These are phyloP conservation scores for Pseudocercospora crystallina DNA, from an alignment of 2,329 filamentous ascomycete genomes.

Conservation along the genomic window DNA sequence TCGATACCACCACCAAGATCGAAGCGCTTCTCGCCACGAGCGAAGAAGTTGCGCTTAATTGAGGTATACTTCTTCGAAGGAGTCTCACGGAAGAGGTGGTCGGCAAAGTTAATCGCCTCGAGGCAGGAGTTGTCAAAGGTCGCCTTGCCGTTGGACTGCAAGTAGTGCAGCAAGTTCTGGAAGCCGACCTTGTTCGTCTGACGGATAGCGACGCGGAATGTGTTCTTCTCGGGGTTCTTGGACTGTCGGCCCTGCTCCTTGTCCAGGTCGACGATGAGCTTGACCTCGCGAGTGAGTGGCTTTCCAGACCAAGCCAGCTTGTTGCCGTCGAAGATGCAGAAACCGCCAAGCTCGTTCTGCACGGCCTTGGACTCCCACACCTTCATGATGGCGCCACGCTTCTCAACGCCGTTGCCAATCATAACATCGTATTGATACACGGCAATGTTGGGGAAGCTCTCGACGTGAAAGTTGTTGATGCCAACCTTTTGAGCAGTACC, in stretches of 20 bases:
- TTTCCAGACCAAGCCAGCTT: slow-evolving; percentile 76
- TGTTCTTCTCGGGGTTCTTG: slow-evolving; percentile 41
- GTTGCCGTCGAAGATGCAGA: slow-evolving; percentile 78
- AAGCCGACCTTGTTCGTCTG: slow-evolving; percentile 70
- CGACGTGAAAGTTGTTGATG: slow-evolving; percentile 76
- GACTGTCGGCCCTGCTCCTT: slow-evolving; percentile 54
- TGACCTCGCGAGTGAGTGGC: slow-evolving; percentile 33
- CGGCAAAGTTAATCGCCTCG: slow-evolving; percentile 84
- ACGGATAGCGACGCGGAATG: slow-evolving; percentile 62
- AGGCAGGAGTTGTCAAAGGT: slow-evolving; percentile 67
- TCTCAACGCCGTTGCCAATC: slow-evolving; percentile 63
- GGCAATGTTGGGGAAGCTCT: slow-evolving; percentile 56
- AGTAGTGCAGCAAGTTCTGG: slow-evolving; percentile 63
- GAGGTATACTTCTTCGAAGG: slow-evolving; percentile 66
- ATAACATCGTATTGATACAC: slow-evolving; percentile 80
- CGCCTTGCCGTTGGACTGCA: slow-evolving; percentile 52
- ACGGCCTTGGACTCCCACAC: slow-evolving; percentile 69
- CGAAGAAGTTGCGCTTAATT: slow-evolving; percentile 84
- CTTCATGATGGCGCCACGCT: slow-evolving; percentile 68
- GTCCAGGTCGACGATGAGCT: slow-evolving; percentile 70
- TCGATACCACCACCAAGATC: slow-evolving; percentile 67
- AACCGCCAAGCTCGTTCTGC: slow-evolving; percentile 54
- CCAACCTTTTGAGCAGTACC: slow-evolving; percentile 43
- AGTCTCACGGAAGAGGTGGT: slow-evolving; percentile 81
- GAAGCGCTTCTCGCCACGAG: slow-evolving; percentile 48